These are phyloP conservation scores for Teratosphaeria zuluensis DNA, from an alignment of 2,329 filamentous ascomycete species.

Conservation along the genomic window DNA sequence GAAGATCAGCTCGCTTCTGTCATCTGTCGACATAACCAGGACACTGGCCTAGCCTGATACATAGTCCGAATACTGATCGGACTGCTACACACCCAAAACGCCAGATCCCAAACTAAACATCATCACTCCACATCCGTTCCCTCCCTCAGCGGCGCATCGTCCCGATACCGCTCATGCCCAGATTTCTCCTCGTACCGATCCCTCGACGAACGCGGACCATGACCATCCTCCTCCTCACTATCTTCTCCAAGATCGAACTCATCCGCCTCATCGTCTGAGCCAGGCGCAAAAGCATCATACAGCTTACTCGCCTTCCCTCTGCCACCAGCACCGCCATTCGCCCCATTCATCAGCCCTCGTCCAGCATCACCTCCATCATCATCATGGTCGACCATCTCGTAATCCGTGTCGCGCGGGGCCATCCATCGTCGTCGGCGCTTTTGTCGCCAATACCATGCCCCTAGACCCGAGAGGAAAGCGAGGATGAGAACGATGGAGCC, in stretches of 20 bases:
- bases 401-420: slow-evolving; percentile 62
- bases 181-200: slow-evolving; percentile 14
- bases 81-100: neutral
- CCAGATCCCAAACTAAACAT: neutral
- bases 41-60: neutral
- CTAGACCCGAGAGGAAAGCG: slow-evolving; percentile 67
- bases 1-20: neutral
- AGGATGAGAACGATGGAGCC: slow-evolving; percentile 76
- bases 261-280: slow-evolving; percentile 61
- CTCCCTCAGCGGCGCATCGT: slow-evolving; percentile 6
- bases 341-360: slow-evolving; percentile 10
- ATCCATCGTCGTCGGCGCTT: slow-evolving; percentile 55
- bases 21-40: neutral
- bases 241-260: slow-evolving; percentile 24
- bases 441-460: slow-evolving; percentile 67
- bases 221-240: slow-evolving; percentile 51
- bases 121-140: neutral
- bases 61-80: neutral
- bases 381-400: slow-evolving; percentile 80
- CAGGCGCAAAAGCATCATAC: slow-evolving; percentile 95
- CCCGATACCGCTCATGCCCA: slow-evolving; percentile 10
- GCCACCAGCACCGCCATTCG: slow-evolving; percentile 27
- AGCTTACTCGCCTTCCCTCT: slow-evolving; percentile 69
- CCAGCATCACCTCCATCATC: slow-evolving; percentile 53
- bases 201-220: slow-evolving; percentile 15